Base-by-base conservation (phyloP, 2,329 filamentous ascomycete genomes). In the Xylariaceae sp. region DNA sequence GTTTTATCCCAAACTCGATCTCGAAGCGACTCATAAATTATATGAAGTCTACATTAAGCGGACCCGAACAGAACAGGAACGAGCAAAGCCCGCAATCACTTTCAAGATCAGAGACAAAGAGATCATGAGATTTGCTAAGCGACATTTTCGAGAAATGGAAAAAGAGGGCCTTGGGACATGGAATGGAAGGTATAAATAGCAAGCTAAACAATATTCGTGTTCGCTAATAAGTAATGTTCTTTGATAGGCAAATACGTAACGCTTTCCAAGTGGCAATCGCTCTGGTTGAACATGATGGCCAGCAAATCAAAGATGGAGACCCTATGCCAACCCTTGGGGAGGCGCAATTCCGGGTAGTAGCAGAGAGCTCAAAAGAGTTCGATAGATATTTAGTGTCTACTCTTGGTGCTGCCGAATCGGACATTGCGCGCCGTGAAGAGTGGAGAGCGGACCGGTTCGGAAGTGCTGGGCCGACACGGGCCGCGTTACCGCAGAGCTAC, bases 351-450 rank as follows among this genome's bases (percentile, higher is more conserved):
- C 26, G 18, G 0, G 26, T 51, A 21, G 45, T 60, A 15, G 52
- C 58, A 13, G 58, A 60, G 5, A 53, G 57, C 30, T 59, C 53
- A 18, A 53, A 33, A 26, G 45, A 58, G 50, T 56, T 58, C 21
- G 49, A 60, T 29, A 40, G 6, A 33, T 60, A 56, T 29, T 9
- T 60, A n/a, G 15, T 45, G 13, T 47, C 41, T 3, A 58, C 48
- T 21, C 42, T 47, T 8, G 48, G 47, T 9, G 48, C 42, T 5
- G 36, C 21, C 11, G 50, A 53, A 3, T 40, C 50, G 10, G 53
- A 55, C 5, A 48, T 55, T 6, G 53, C 48, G 6, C 47, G 30
- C 21, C 48, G 26, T 3, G 42, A 55, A 29, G 23, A 52, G 48
- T 55, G 41, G 48, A 40, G 48, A 47, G 52, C 21, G 15, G 48